Base-by-base conservation (phyloP, 441 rosid species). In the California macrophylla region DNA sequence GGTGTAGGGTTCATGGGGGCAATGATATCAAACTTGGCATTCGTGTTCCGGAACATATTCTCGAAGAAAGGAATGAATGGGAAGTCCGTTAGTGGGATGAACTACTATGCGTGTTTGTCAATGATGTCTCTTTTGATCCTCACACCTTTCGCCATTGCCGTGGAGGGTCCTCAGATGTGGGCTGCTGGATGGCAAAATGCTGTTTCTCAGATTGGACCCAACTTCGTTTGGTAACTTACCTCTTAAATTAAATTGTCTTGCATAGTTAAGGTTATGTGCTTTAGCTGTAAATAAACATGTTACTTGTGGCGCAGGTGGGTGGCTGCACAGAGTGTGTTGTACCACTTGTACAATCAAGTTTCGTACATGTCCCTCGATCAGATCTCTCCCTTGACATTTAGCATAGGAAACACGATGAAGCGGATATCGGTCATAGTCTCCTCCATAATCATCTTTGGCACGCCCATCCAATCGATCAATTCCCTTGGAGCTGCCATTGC, bases 41-140 rank as follows among this genome's bases (percentile, higher is more conserved):
- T 93, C 65, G 98, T 91, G 75, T 85, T 93, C 21, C 83, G 97
- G 0, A 91, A 93, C 85, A 93, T 91, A 69, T 93, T 91, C 83
- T 93, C 98, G 0, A 93, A 93, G 87, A 93, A 88, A 69, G 98
- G 97, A 69, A 93, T 93, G 98, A 86, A 85, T 15, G 97, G 97
- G 71, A 89, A 91, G 23, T 86, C 93, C 3, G 90, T 93, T 73
- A 85, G 97, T 61, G 98, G 97, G 70, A 93, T 93, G 97, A 91
- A 93, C 72, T 93, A 93, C 84, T 93, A 93, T 38, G 98, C 97
- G 68, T 93, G 97, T 71, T 78, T 93, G 61, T 91, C 94, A 0
- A 84, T 93, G 78, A 66, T 91, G 83, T 93, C 98, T 75, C 83
- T 93, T 20, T 72, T 89, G 66, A 82, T 93, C n/a, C 90, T 93